Evolutionary conservation across 352 stramenopile species (phyloP).

Genomic region (Paralagenidium karlingii): DNA sequence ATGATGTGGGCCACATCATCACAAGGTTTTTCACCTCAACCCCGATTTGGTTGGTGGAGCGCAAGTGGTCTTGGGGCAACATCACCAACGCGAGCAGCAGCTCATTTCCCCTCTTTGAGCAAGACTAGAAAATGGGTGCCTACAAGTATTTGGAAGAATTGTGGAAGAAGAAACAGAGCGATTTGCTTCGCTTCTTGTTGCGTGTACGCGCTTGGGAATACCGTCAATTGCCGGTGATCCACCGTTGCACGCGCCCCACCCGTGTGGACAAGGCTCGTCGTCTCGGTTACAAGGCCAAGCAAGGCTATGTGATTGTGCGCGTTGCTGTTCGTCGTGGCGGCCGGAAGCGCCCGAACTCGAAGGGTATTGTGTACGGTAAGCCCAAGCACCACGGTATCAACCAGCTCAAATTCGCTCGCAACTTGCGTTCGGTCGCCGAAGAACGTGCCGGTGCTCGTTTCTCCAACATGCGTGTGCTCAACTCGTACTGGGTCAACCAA

Average conservation of each 20-base stretch:
- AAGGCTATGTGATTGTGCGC: conserved; percentile 97
- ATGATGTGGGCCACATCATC: too few species aligned
- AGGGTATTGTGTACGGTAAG: conserved; percentile 99
- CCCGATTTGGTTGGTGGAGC: too few species aligned
- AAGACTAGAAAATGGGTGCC: conserved; percentile 90
- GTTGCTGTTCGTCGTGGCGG: conserved; percentile 96
- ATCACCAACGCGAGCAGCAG: too few species aligned
- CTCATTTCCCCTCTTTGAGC: too few species aligned
- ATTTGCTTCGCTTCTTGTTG: conserved; percentile 99
- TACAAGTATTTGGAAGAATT: conserved; percentile 99
- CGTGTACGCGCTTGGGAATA: conserved; percentile 98
- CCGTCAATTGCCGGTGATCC: conserved; percentile 97
- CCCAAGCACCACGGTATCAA: conserved; percentile 99
- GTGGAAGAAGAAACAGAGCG: conserved; percentile 99
- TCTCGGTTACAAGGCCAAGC: conserved; percentile 99
- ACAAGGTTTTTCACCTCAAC: too few species aligned
- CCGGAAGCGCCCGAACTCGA: conserved; percentile 98
- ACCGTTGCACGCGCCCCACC: conserved; percentile 89
- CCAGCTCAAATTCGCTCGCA: conserved; percentile 98
- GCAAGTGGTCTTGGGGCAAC: too few species aligned
- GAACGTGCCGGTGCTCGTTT: conserved; percentile 97
- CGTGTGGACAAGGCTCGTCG: conserved; percentile 99
- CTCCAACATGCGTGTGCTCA: conserved; percentile 97
- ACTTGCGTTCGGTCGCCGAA: conserved; percentile 96
- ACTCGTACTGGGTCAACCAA: conserved; percentile 99